Evolutionary conservation across 164 flowering plant genomes (phyloP), one percentile per base, ranked within the genome.

Genomic region (Santalum album): DNA sequence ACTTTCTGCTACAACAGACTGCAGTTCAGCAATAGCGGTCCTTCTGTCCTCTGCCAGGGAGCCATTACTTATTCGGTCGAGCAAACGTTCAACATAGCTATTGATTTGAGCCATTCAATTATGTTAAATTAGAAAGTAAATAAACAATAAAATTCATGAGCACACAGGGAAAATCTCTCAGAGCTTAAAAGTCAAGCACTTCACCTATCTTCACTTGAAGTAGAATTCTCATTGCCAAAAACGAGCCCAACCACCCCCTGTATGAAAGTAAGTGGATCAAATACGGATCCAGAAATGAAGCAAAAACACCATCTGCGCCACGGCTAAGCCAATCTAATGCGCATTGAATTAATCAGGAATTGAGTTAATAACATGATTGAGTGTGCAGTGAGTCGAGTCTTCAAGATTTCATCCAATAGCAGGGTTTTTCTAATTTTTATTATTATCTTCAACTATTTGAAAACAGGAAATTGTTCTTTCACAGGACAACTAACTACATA

Each of bases 61-160:
- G 48, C 99, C 97, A 75, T 94, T 94, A 74, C 88, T 87, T 56
- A 94, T 81, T 5, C 99, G 96, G 63, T 94, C 95, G 26, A 94
- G 90, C 71, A 90, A 71, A 42, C 90, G 84, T 63, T 90, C 97
- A 26, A 94, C 87, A 74, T 86, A 83, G 65, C 96, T 89, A 66
- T 49, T 1, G 25, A 51, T 29, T 35, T 7, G 54, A 58, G 21
- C 18, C 39, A 66, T 3, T 0, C 34, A 61, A 15, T 1, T 10
- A 0, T 16, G n/a, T 25, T 29, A n/a, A 12, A 20, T 45, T n/a
- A 17, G n/a, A 12, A 42, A n/a, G 12, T 20, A 20, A 45, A 5
- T 42, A 5, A 4, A 7, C 49, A 45, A 14, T 16, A 12, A 38
- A 16, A 0, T 38, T 38, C 14, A 9, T 12, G 1, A 19, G 14